Conservation (phyloP, 805 yeast genomes). For the Lachancea waltii region DNA sequence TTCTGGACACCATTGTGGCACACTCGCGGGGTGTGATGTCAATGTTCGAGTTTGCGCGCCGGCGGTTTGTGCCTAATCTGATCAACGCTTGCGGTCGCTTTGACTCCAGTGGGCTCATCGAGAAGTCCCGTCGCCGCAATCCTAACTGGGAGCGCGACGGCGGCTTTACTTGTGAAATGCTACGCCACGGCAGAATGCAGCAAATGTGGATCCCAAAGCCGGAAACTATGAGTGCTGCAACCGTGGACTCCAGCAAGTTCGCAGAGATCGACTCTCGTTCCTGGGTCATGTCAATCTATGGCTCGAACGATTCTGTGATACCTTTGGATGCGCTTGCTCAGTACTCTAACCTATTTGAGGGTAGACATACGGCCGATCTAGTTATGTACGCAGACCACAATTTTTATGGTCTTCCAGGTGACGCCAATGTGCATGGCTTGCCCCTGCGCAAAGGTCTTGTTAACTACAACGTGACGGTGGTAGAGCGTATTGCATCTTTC, state of each 20-base stretch:
- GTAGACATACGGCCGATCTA: constrained; percentile 50
- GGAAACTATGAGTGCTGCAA: constrained; percentile 48
- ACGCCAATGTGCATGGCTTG: constrained; percentile 33
- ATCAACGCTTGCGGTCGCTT: constrained; percentile 72
- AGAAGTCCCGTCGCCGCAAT: constrained; percentile 31
- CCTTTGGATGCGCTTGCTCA: constrained; percentile 55
- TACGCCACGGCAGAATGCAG: constrained; percentile 46
- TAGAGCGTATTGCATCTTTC: constrained; percentile 36
- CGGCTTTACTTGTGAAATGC: constrained; percentile 37
- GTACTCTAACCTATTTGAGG: constrained; percentile 51
- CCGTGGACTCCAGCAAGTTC: constrained; percentile 40
- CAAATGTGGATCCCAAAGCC: constrained; percentile 38
- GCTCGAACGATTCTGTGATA: constrained; percentile 58
- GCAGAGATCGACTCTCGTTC: constrained; percentile 39
- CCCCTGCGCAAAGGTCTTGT: constrained; percentile 45
- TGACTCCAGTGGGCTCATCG: constrained; percentile 41
- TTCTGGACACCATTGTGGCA: constrained; percentile 53
- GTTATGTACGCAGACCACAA: constrained; percentile 76
- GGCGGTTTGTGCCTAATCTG: constrained; percentile 50
- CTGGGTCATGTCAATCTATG: constrained; percentile 63
- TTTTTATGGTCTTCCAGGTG: constrained; percentile 48
- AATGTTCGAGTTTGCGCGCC: constrained; percentile 62
- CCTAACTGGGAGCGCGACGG: constrained; percentile 38
- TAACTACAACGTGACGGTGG: constrained; percentile 54
- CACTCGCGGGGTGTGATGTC: constrained; percentile 81